Conservation (phyloP, 2,329 filamentous ascomycete species). For the Clonostachys solani region DNA sequence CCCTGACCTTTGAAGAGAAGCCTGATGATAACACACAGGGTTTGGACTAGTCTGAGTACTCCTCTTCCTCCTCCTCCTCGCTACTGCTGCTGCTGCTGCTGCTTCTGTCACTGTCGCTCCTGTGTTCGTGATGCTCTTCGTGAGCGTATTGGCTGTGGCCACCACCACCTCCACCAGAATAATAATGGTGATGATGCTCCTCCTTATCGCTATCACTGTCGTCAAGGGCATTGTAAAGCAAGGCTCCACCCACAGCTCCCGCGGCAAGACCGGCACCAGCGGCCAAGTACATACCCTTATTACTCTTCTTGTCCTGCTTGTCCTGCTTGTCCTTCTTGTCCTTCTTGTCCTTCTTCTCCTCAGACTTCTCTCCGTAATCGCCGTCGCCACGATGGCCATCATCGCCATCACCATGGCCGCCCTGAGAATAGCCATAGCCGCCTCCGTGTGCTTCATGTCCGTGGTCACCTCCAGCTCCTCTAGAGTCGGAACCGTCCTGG, state of each 20-base stretch:
- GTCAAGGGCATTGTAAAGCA: conserved; percentile 49
- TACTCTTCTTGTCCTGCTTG: conserved; percentile 35
- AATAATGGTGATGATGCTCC: conserved; percentile 10
- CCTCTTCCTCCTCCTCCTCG: neutral
- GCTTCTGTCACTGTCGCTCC: neutral
- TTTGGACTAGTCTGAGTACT: neutral
- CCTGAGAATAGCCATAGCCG: conserved; percentile 4
- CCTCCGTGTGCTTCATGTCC: conserved; percentile 11
- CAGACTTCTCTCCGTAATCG: conserved; percentile 16
- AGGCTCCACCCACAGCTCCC: conserved; percentile 52
- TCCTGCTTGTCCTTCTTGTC: conserved; percentile 27
- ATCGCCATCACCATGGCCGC: conserved; percentile 4
- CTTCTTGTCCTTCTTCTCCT: conserved; percentile 29
- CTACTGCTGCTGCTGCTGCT: neutral
- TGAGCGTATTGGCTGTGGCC: neutral
- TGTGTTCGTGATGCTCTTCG: neutral
- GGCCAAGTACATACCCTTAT: conserved; percentile 51
- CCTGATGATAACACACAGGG: neutral
- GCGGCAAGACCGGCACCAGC: conserved; percentile 56
- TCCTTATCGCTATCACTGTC: conserved; percentile 12
- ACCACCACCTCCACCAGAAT: conserved; percentile 1
- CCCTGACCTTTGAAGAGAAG: no score
- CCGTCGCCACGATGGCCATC: conserved; percentile 10
- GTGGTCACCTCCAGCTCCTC: conserved; percentile 11
- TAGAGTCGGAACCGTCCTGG: conserved; percentile 13